A percentile compares a stretch with the other conserved stretches of the same genome.
These are phyloP conservation scores for Boletus huronensis DNA, from an alignment of 768 basidiomycete species.

Conservation along the genomic window DNA sequence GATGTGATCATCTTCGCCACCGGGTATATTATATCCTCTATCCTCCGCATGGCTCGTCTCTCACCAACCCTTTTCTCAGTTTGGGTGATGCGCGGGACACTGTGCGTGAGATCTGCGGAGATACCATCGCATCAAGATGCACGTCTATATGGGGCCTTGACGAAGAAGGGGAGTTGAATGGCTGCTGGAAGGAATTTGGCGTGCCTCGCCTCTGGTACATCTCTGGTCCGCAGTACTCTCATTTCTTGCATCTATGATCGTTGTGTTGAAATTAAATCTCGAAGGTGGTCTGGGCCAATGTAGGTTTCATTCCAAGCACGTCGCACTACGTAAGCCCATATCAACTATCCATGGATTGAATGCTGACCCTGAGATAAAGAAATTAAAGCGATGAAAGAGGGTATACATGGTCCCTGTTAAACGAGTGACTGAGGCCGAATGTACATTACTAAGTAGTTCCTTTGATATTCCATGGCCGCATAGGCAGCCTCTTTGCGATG, in stretches of 20 bases:
- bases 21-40: slow-evolving; percentile 5
- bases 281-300: slow-evolving; percentile 2
- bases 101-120: slow-evolving; percentile 42
- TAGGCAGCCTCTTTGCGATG: no score
- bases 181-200: slow-evolving; percentile 27
- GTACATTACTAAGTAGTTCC: background rate
- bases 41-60: background rate
- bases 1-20: slow-evolving; percentile 28
- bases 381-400: slow-evolving; percentile 18
- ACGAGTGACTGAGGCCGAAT: background rate
- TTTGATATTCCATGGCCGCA: background rate
- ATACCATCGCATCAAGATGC: slow-evolving; percentile 40
- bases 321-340: slow-evolving; percentile 12
- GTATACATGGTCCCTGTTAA: slow-evolving; percentile 4
- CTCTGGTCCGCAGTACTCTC: background rate
- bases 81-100: slow-evolving; percentile 41
- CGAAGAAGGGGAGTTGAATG: slow-evolving; percentile 55
- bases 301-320: slow-evolving; percentile 5
- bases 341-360: background rate
- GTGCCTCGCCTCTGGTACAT: slow-evolving; percentile 2
- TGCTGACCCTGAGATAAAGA: slow-evolving; percentile 2
- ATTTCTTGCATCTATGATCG: background rate
- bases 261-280: background rate
- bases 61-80: slow-evolving; percentile 24
- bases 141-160: slow-evolving; percentile 58